A percentile compares a stretch with the other conserved stretches of the same genome.
phyloP scores from a whole-genome alignment of 305 asterid genomes.

The Withania somnifera region DNA sequence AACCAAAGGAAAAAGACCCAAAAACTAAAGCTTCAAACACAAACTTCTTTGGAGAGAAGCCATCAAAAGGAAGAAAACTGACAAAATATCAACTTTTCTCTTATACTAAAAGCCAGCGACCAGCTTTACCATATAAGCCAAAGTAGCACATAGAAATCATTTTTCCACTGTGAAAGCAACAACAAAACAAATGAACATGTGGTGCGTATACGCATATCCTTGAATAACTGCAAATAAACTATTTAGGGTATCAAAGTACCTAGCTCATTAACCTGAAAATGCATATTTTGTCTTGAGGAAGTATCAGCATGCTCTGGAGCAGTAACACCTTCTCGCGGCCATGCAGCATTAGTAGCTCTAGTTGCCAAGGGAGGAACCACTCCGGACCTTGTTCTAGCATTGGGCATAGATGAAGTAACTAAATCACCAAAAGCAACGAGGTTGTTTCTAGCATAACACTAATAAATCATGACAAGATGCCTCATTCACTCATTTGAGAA shows the following conservation, averaged over 20 bases:
- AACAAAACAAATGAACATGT: constrained; percentile 3
- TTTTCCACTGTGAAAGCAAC: neutral
- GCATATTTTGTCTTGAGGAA: constrained; percentile 14
- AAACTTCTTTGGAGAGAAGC: neutral
- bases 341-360: constrained; percentile 74
- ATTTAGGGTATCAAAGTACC: constrained; percentile 24
- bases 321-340: constrained; percentile 44
- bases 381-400: constrained; percentile 49
- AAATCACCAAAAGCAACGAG: neutral
- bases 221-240: neutral
- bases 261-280: constrained; percentile 30
- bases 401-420: neutral
- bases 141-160: neutral
- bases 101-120: neutral
- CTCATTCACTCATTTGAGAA: neutral
- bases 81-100: neutral
- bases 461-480: neutral
- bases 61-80: neutral
- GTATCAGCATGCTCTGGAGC: constrained; percentile 24
- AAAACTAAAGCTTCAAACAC: neutral
- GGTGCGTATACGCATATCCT: neutral
- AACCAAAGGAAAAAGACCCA: neutral
- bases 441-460: neutral
- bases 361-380: constrained; percentile 46
- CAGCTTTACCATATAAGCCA: neutral